Evolutionary conservation across 1,284 basidiomycete genomes (phyloP).

Genomic region (Microbotryum silenes-acaulis): DNA sequence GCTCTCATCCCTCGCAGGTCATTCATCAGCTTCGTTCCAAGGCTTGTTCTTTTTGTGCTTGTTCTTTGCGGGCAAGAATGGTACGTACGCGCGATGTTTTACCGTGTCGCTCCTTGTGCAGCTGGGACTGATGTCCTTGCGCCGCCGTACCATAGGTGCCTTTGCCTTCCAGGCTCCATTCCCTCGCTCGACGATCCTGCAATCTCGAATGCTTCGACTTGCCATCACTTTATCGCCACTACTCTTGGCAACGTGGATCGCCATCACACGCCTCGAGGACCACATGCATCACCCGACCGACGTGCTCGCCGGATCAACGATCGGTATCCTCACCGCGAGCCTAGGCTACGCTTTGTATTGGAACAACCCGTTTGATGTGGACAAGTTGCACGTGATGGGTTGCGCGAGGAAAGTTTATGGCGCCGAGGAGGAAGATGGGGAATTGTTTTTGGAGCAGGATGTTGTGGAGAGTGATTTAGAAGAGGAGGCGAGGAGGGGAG

Average conservation of each 20-base stretch:
- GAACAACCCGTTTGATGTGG: constrained; percentile 20
- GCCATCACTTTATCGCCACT: constrained; percentile 46
- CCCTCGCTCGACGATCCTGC: constrained; percentile 42
- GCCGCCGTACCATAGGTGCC: constrained; percentile 45
- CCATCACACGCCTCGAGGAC: constrained; percentile 40
- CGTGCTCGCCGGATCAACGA: constrained; percentile 25
- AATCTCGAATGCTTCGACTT: constrained; percentile 50
- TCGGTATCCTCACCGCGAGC: constrained; percentile 23
- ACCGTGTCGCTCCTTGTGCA: no score
- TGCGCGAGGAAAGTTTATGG: constrained; percentile 6
- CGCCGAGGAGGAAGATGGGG: neutral
- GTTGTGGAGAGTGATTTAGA: no score
- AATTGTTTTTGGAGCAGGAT: no score
- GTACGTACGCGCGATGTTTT: neutral
- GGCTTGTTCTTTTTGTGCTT: constrained; percentile 58
- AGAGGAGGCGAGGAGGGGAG: no score
- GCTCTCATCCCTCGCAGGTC: constrained; percentile 60
- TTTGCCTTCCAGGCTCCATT: constrained; percentile 50
- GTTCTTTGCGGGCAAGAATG: constrained; percentile 54
- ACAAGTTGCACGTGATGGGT: neutral
- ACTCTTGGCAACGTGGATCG: constrained; percentile 55
- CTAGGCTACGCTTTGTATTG: constrained; percentile 28
- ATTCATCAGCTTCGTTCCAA: constrained; percentile 58
- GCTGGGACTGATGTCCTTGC: no score
- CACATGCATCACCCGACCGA: constrained; percentile 31